These are phyloP conservation scores for Pseudocercospora crystallina DNA, from an alignment of 2,329 filamentous ascomycete genomes.

Conservation along the genomic window DNA sequence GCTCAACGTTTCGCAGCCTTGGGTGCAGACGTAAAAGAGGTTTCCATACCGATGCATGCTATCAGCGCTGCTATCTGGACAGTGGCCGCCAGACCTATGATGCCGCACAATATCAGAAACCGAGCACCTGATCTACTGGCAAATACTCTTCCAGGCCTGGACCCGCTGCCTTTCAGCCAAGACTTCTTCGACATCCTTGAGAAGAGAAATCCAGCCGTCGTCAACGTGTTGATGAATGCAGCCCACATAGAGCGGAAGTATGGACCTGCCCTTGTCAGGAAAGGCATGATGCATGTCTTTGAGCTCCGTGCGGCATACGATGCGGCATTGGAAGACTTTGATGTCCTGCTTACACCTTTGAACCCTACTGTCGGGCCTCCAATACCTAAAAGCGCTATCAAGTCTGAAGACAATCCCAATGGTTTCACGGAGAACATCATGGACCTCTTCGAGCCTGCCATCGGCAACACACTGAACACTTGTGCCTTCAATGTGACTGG, in stretches of 20 bases:
- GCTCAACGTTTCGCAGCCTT: slow-evolving; percentile 41
- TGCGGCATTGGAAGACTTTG: slow-evolving; percentile 42
- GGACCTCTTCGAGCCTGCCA: slow-evolving; percentile 45
- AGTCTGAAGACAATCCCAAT: slow-evolving; percentile 24
- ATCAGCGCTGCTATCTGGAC: slow-evolving; percentile 52
- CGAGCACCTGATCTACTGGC: slow-evolving; percentile 31
- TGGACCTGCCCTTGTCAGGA: slow-evolving; percentile 39
- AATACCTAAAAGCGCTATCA: slow-evolving; percentile 34
- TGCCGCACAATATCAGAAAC: slow-evolving; percentile 33
- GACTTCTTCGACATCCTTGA: slow-evolving; percentile 47
- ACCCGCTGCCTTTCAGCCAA: slow-evolving; percentile 37
- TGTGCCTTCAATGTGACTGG: slow-evolving; percentile 53
- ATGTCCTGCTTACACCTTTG: slow-evolving; percentile 52
- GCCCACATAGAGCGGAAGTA: slow-evolving; percentile 34
- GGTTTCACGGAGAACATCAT: slow-evolving; percentile 33
- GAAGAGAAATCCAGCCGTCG: slow-evolving; percentile 46
- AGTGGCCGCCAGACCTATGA: slow-evolving; percentile 33
- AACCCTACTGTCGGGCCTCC: slow-evolving; percentile 48
- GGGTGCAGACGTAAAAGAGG: slow-evolving; percentile 47
- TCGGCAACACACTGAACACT: slow-evolving; percentile 48
- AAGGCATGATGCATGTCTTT: slow-evolving; percentile 49
- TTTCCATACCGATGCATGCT: slow-evolving; percentile 51
- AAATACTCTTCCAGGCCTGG: slow-evolving; percentile 34
- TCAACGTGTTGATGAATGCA: slow-evolving; percentile 46
- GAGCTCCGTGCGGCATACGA: slow-evolving; percentile 53